A percentile compares a stretch with the other conserved stretches of the same genome.
Evolutionary conservation across 2,329 filamentous ascomycete genomes (phyloP).

Genomic region (Parastagonospora nodorum): DNA sequence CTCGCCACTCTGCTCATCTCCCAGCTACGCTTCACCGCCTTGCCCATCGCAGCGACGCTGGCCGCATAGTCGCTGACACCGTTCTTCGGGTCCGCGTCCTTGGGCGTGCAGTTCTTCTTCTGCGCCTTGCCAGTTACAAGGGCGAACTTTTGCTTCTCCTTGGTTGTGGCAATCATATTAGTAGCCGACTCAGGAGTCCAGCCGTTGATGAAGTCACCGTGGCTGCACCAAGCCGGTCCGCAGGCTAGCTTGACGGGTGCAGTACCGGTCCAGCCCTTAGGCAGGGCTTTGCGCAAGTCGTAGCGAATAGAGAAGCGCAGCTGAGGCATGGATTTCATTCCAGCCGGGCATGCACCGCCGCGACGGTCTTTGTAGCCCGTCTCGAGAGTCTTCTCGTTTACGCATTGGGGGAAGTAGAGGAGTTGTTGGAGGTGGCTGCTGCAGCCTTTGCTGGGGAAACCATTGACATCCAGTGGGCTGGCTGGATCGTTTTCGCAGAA

Average conservation of each 20-base stretch:
- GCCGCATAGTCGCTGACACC: constrained; percentile 51
- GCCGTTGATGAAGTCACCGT: constrained; percentile 57
- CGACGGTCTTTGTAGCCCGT: constrained; percentile 42
- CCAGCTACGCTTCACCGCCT: constrained; percentile 24
- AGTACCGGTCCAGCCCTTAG: constrained; percentile 52
- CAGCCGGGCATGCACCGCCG: constrained; percentile 43
- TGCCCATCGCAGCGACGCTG: constrained; percentile 39
- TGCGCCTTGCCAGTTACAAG: constrained; percentile 45
- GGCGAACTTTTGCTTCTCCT: constrained; percentile 43
- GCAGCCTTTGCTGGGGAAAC: constrained; percentile 46
- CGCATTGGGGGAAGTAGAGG: constrained; percentile 53
- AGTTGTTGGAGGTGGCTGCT: constrained; percentile 53
- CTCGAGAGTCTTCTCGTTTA: constrained; percentile 45
- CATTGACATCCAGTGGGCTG: constrained; percentile 25
- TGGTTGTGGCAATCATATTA: constrained; percentile 50
- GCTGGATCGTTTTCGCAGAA: constrained; percentile 33
- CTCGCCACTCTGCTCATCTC: constrained; percentile 20
- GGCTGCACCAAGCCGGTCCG: constrained; percentile 48
- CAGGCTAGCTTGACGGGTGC: constrained; percentile 53
- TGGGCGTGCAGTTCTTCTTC: constrained; percentile 42
- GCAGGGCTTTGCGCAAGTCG: constrained; percentile 51
- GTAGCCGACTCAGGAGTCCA: constrained; percentile 51
- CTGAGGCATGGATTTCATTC: constrained; percentile 54
- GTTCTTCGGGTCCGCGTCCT: constrained; percentile 49
- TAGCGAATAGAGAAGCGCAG: constrained; percentile 56